Conservation (phyloP, 202 grass and related monocot genomes). For the Zizania palustris region DNA sequence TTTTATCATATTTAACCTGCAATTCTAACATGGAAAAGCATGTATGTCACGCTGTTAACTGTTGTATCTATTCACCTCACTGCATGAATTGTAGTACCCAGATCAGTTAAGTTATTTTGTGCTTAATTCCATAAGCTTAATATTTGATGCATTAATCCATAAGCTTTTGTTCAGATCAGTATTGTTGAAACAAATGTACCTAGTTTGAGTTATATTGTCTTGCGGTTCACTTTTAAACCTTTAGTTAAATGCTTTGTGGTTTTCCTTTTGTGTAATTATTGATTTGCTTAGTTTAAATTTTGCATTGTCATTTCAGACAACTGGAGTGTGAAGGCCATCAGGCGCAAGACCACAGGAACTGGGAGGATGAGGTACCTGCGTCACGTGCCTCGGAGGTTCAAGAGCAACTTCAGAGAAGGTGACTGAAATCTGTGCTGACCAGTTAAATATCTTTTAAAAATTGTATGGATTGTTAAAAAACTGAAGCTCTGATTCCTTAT, state of each 20-base stretch:
- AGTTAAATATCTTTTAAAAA: not conserved
- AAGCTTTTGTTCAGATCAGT: not conserved
- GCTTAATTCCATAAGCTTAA: too few relatives aligned
- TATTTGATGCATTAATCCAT: not conserved
- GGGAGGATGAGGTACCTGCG: conserved; percentile 96
- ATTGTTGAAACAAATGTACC: not conserved
- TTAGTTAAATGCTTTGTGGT: not conserved
- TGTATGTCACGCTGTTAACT: too few relatives aligned
- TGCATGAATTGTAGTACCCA: too few relatives aligned
- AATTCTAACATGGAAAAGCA: too few relatives aligned
- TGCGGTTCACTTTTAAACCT: not conserved
- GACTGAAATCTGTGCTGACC: rapidly evolving
- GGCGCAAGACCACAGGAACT: conserved; percentile 81
- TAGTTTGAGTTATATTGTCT: not conserved
- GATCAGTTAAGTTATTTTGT: too few relatives aligned
- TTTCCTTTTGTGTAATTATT: not conserved
- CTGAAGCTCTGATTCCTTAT: not conserved
- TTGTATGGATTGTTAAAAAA: not conserved
- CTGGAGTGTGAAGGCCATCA: conserved; percentile 91
- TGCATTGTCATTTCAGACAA: conserved; percentile 48
- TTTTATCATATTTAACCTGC: too few relatives aligned
- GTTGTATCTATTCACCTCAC: too few relatives aligned
- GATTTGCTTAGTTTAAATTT: not conserved
- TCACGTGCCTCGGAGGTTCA: conserved; percentile 74
- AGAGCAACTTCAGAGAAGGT: conserved; percentile 96